A percentile compares a stretch with the other conserved stretches of the same genome.
phyloP scores from a whole-genome alignment of 768 basidiomycete genomes.

The Megacollybia marginata region DNA sequence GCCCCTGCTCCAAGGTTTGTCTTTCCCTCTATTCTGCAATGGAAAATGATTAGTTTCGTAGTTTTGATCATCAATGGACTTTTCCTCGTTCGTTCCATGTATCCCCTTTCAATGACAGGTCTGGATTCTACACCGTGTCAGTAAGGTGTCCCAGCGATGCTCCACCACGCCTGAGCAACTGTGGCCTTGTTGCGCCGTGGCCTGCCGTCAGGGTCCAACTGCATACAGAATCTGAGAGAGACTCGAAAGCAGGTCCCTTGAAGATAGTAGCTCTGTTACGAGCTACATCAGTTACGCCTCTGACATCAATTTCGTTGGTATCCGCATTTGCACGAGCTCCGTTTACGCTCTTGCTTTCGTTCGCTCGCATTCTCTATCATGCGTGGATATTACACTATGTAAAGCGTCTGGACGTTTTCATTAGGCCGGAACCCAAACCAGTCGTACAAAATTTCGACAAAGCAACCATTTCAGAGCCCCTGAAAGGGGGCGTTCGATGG shows the following conservation, averaged over 20 bases:
- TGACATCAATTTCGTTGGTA: slow-evolving; percentile 32
- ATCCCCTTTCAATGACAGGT: slow-evolving; percentile 69
- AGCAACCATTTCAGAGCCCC: not conserved
- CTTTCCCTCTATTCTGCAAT: too few relatives aligned
- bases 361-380: slow-evolving; percentile 54
- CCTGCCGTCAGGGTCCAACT: slow-evolving; percentile 37
- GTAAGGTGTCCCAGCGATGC: slow-evolving; percentile 36
- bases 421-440: slow-evolving; percentile 50
- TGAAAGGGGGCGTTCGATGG: slow-evolving; percentile 24
- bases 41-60: too few relatives aligned
- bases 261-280: slow-evolving; percentile 50
- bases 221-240: slow-evolving; percentile 15
- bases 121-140: slow-evolving; percentile 56
- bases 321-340: slow-evolving; percentile 35
- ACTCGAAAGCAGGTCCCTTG: slow-evolving; percentile 21
- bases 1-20: not conserved
- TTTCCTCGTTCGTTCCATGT: slow-evolving; percentile 67
- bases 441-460: not conserved
- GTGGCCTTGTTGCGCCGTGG: slow-evolving; percentile 5
- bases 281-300: slow-evolving; percentile 26
- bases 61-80: slow-evolving; percentile 59
- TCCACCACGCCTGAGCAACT: not conserved
- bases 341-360: slow-evolving; percentile 44
- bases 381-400: slow-evolving; percentile 56
- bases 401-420: slow-evolving; percentile 48